Evolutionary conservation across 1,284 basidiomycete species (phyloP), one percentile per base, ranked within the genome.

Genomic region (Somion occarium): DNA sequence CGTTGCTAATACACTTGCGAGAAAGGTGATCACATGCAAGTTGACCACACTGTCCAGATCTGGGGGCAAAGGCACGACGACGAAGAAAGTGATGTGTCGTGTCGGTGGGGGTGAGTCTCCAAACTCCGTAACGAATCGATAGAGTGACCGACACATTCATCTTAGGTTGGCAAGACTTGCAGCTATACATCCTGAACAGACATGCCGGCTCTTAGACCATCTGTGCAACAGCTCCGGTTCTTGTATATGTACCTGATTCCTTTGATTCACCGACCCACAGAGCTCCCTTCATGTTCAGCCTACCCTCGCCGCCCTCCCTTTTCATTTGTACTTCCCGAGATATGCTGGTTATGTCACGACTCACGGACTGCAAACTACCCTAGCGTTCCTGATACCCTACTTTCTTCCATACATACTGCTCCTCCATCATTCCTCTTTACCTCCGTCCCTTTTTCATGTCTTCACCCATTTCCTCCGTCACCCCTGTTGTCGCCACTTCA

Each of bases 41-140:
- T 71, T 95, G 66, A 88, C 92, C 43, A 88, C 88, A 46, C 72
- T 89, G 64, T 79, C 79, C 50, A 76, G 88, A 44, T 67, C 76
- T 5, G 76, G 79, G 3, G 77, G 82, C 64, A 73, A 75, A 49
- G 61, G 61, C 49, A 67, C 66, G 51, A 79, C 73, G 58, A 82
- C 79, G 51, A 88, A 85, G 77, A 91, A 91, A 67, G 91, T 93
- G 23, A 86, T 93, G 83, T 89, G 85, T 68, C 81, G 88, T 55
- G 84, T 92, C 50, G 89, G 88, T 50, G 89, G 89, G 65, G 88
- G 87, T 85, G 57, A 64, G 82, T 74, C 5, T 34, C 26, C 44
- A 52, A 48, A 49, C 11, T 26, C 47, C 26, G 18, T 25, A 5
- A 37, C 41, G 48, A 49, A 4, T 56, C 38, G 38, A 52, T 25